Evolutionary conservation across 1,284 basidiomycete species (phyloP), one percentile per base, ranked within the genome.

Genomic region (Trametes pubescens): DNA sequence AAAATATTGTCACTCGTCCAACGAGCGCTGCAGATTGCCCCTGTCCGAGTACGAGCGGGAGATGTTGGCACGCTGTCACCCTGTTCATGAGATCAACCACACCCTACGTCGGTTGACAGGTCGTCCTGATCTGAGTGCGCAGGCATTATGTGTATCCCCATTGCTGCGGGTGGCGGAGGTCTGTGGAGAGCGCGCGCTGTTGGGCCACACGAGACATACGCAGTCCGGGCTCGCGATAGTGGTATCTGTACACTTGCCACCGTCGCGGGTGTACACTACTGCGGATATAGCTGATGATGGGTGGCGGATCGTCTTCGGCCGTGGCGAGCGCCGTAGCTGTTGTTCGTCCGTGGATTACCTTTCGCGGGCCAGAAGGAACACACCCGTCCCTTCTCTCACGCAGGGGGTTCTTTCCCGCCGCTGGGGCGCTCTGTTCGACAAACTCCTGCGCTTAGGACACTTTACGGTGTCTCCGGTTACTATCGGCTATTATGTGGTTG

Each of bases 371-470:
- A 18, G 43, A 44, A 44, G 43, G 13, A 10, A 9, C 22, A 11
- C 7, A 22, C 21, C 34, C 14, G 21, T 38, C 14, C 32, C 21
- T 52, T 43, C 13, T 18, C 24, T 38, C 52, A 4, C 53, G 26
- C 24, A 43, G 40, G 10, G 51, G 43, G 18, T 22, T 21, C 29
- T 14, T 3, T 56, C 32, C 43, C 43, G 29, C 21, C 16, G 10
- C 34, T 13, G 22, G n/a, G 52, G 24, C 59, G 52, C 35, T 26
- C 38, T 18, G 7, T 18, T 21, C 18, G 18, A 35, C 43, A 13
- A 13, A 4, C 49, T 48, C 24, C 34, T 49, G 59, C 52, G 51
- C 52, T 37, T 13, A 35, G 26, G 52, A 55, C 52, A 46, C 59
- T 9, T 26, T 26, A 13, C 26, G 47, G 29, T 22, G 29, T 8